Evolutionary conservation across 495 filamentous ascomycete species (phyloP), one percentile per base, ranked within the genome.

Genomic region (Melanomma pulvis-pyrius): DNA sequence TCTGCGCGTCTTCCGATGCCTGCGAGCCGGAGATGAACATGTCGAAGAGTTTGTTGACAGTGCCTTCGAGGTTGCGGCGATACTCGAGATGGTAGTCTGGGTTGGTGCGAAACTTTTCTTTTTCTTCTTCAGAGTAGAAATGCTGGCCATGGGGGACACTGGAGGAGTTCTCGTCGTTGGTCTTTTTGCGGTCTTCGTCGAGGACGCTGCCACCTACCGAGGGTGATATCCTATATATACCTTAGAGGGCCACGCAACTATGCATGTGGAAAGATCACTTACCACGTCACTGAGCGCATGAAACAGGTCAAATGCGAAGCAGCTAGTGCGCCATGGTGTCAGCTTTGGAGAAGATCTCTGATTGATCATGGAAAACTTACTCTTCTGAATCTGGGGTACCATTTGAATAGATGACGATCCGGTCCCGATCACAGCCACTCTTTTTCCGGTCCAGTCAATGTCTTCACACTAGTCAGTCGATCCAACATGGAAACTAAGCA

Each of bases 341-440:
- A n/a, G n/a, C n/a, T n/a, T n/a, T n/a, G n/a, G n/a, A n/a, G n/a
- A n/a, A n/a, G n/a, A n/a, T n/a, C n/a, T n/a, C n/a, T n/a, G n/a
- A n/a, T n/a, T n/a, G n/a, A n/a, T n/a, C n/a, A n/a, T n/a, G n/a
- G n/a, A n/a, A n/a, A n/a, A n/a, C n/a, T n/a, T n/a, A n/a, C n/a
- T 53, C 19, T 61, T 61, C 19, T 61, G 47, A n/a, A 61, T 61
- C 21, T 39, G 46, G 28, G 59, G 59, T 7, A 61, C 25, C 22
- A 67, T 67, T 32, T 67, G 64, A 17, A 61, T 59, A 21, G 50
- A 7, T 19, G 17, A 28, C 28, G 47, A 61, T 13, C 64, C 55
- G 15, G 56, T 61, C 19, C 56, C 56, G 19, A 61, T 53, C 1
- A 67, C 28, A 17, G 28, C 56, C 8, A 67, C 48, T 13, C 44